Percentiles rank a stretch among this genome's conserved stretches.
Evolutionary conservation across 2,329 filamentous ascomycete genomes (phyloP).

Genomic region (Pseudocercospora macadamiae): DNA sequence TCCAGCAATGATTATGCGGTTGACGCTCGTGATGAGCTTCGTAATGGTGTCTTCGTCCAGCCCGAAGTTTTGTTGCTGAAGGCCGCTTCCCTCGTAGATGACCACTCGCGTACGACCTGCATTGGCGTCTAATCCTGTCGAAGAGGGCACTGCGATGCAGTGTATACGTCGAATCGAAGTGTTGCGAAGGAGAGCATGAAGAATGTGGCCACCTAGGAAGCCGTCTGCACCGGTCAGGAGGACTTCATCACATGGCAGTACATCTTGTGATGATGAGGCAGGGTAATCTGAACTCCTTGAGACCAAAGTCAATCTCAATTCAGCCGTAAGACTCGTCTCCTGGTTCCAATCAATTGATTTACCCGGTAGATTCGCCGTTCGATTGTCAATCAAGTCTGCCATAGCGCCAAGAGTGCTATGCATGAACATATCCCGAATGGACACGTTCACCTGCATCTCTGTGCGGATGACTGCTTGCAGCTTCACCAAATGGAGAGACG

Average conservation of each 20-base stretch:
- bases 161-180: conserved; percentile 43
- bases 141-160: conserved; percentile 47
- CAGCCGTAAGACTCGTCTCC: conserved; percentile 38
- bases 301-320: conserved; percentile 9
- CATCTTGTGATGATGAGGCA: too few species aligned
- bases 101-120: conserved; percentile 43
- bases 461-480: conserved; percentile 43
- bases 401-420: conserved; percentile 45
- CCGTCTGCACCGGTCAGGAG: conserved; percentile 48
- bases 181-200: conserved; percentile 42
- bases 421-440: conserved; percentile 44
- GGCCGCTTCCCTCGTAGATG: conserved; percentile 22
- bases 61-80: conserved; percentile 40
- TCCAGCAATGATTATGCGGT: conserved; percentile 37
- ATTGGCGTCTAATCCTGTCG: conserved; percentile 26
- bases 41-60: conserved; percentile 38
- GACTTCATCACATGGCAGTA: conserved; percentile 12
- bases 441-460: conserved; percentile 37
- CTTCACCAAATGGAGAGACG: conserved; percentile 45
- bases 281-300: too few species aligned
- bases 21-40: conserved; percentile 37
- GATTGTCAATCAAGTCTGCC: conserved; percentile 39
- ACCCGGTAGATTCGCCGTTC: conserved; percentile 6
- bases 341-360: conserved; percentile 44
- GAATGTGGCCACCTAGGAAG: conserved; percentile 46